A percentile compares a stretch with the other conserved stretches of the same genome.
phyloP scores from a whole-genome alignment of 2,329 filamentous ascomycete species.

The Podosphaera fusca region DNA sequence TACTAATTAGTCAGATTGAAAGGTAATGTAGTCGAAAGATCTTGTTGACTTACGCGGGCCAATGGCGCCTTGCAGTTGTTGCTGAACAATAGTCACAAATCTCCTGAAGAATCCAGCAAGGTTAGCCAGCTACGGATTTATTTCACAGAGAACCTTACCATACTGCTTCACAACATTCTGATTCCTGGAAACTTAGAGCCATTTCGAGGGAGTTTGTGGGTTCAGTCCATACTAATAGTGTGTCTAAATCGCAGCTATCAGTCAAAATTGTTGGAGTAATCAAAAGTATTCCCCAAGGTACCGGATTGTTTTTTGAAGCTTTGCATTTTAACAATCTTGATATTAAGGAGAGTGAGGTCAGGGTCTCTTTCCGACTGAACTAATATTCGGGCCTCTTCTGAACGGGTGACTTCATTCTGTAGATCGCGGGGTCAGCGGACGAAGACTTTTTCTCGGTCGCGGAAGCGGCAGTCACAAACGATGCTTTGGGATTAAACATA shows the following conservation, averaged over 20 bases:
- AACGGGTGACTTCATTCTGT: slow-evolving; percentile 30
- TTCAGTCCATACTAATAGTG: slow-evolving; percentile 95
- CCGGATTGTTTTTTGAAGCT: slow-evolving; percentile 86
- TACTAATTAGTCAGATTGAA: slow-evolving; percentile 1
- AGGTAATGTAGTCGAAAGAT: background rate
- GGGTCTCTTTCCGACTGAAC: slow-evolving; percentile 90
- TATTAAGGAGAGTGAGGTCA: slow-evolving; percentile 62
- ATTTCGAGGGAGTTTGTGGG: slow-evolving; percentile 66
- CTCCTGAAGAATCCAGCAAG: slow-evolving; percentile 33
- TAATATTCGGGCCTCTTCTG: slow-evolving; percentile 68
- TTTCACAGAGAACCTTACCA: slow-evolving; percentile 36
- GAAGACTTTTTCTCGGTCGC: background rate
- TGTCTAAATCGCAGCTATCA: slow-evolving; percentile 34
- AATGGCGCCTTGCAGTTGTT: slow-evolving; percentile 40
- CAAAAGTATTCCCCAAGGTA: background rate
- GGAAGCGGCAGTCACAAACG: slow-evolving; percentile 3
- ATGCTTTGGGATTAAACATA: slow-evolving; percentile 7
- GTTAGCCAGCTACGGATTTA: background rate
- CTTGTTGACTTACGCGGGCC: slow-evolving; percentile 30
- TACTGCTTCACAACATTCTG: slow-evolving; percentile 77
- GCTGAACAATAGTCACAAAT: slow-evolving; percentile 71
- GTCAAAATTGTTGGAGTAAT: background rate
- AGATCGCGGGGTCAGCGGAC: slow-evolving; percentile 13
- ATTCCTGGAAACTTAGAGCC: slow-evolving; percentile 94
- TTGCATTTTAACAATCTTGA: slow-evolving; percentile 78